Evolutionary conservation across 2,329 filamentous ascomycete species (phyloP).

Genomic region (Lojkania enalia): DNA sequence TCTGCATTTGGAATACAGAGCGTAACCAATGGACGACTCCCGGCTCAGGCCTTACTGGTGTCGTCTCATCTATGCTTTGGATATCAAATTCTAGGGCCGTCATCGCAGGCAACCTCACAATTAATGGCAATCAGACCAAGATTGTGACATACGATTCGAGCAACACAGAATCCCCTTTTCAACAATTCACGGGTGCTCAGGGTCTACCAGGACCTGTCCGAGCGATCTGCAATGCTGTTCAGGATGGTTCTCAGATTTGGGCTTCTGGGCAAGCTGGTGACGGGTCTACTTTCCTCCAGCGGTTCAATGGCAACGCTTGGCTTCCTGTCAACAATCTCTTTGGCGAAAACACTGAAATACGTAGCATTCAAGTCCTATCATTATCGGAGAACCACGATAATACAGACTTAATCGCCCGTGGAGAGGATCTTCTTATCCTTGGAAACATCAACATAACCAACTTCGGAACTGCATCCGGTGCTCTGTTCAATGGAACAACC

Average conservation of each 20-base stretch:
- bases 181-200: slow-evolving; percentile 61
- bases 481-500: slow-evolving; percentile 80
- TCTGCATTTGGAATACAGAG: slow-evolving; percentile 77
- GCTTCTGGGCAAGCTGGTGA: slow-evolving; percentile 71
- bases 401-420: slow-evolving; percentile 64
- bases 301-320: slow-evolving; percentile 77
- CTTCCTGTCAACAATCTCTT: slow-evolving; percentile 65
- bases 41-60: slow-evolving; percentile 71
- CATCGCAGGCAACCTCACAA: slow-evolving; percentile 73
- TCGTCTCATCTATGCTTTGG: slow-evolving; percentile 76
- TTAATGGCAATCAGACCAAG: slow-evolving; percentile 66
- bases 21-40: slow-evolving; percentile 78
- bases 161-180: slow-evolving; percentile 67
- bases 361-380: slow-evolving; percentile 79
- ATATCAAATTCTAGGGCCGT: slow-evolving; percentile 70
- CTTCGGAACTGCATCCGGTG: slow-evolving; percentile 83
- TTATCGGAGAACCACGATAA: slow-evolving; percentile 68
- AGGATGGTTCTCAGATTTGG: slow-evolving; percentile 76
- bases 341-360: slow-evolving; percentile 67
- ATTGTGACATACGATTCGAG: slow-evolving; percentile 75
- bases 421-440: slow-evolving; percentile 79
- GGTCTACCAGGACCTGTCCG: slow-evolving; percentile 79
- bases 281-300: slow-evolving; percentile 76
- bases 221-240: slow-evolving; percentile 73
- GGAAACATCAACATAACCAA: slow-evolving; percentile 75